Evolutionary conservation across 2,329 filamentous ascomycete genomes (phyloP).

Genomic region (Daldinia sp.): DNA sequence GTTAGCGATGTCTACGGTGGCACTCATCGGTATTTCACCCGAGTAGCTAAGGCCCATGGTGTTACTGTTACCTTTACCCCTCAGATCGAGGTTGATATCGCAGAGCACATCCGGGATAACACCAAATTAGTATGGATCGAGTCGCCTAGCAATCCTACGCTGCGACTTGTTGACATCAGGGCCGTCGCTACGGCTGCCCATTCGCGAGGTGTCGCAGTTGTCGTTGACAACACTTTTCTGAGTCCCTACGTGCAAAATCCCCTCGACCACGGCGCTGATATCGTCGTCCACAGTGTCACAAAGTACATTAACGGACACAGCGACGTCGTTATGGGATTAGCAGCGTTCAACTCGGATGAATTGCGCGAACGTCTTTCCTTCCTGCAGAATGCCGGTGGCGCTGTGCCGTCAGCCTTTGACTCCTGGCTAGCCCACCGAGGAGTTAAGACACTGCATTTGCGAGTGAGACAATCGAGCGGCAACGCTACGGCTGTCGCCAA

Average conservation of each 20-base stretch:
- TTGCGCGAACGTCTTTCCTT: slow-evolving; percentile 84
- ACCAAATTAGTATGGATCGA: slow-evolving; percentile 99
- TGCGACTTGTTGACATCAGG: slow-evolving; percentile 92
- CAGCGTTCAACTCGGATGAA: slow-evolving; percentile 89
- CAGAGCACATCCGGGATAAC: slow-evolving; percentile 83
- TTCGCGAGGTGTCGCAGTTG: slow-evolving; percentile 88
- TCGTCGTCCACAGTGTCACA: slow-evolving; percentile 96
- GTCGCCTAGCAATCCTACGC: slow-evolving; percentile 92
- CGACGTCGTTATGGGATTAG: slow-evolving; percentile 97
- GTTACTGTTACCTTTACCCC: slow-evolving; percentile 95
- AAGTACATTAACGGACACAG: slow-evolving; percentile 99
- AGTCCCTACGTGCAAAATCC: slow-evolving; percentile 98
- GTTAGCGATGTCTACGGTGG: slow-evolving; percentile 98
- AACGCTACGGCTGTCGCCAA: slow-evolving; percentile 84
- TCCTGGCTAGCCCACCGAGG: slow-evolving; percentile 98
- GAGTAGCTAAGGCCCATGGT: slow-evolving; percentile 93
- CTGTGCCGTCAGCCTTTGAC: slow-evolving; percentile 94
- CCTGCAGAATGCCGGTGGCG: slow-evolving; percentile 97
- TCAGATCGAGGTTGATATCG: slow-evolving; percentile 89
- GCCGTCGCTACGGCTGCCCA: slow-evolving; percentile 87
- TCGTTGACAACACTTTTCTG: slow-evolving; percentile 99
- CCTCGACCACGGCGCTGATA: slow-evolving; percentile 92
- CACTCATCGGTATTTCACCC: slow-evolving; percentile 98
- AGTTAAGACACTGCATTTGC: slow-evolving; percentile 94
- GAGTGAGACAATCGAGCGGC: slow-evolving; percentile 83